A percentile compares a stretch with the other conserved stretches of the same genome.
Evolutionary conservation across 495 filamentous ascomycete species (phyloP).

Genomic region (Neurospora tetraspora): DNA sequence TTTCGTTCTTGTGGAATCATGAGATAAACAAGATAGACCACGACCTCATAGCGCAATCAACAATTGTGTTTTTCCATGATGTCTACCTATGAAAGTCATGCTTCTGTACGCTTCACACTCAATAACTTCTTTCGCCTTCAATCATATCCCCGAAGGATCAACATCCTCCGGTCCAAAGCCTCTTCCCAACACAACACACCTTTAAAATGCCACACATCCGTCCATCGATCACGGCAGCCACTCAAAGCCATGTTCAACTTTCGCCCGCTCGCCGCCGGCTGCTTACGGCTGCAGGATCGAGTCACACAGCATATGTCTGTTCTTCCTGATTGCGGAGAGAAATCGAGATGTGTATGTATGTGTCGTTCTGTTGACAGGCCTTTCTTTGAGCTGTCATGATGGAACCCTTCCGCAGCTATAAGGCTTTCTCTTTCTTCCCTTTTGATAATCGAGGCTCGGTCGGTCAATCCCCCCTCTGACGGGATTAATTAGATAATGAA

Average conservation of each 20-base stretch:
- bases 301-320: conserved; percentile 16
- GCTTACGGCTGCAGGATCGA: conserved; percentile 8
- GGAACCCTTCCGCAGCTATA: not conserved
- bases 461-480: no score
- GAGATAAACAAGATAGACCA: no score
- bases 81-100: no score
- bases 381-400: not conserved
- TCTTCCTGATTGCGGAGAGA: conserved; percentile 4
- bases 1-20: no score
- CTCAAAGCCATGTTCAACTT: not conserved
- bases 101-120: no score
- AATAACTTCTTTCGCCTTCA: no score
- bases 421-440: not conserved
- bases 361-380: not conserved
- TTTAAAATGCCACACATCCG: not conserved
- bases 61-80: no score
- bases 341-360: not conserved
- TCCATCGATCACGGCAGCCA: not conserved
- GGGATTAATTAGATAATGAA: not conserved
- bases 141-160: no score
- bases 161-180: no score
- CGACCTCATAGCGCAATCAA: no score
- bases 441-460: not conserved
- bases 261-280: conserved; percentile 12
- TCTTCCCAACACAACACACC: not conserved